These are phyloP conservation scores for Corchorus olitorius DNA, from an alignment of 345 rosid species.

Conservation along the genomic window DNA sequence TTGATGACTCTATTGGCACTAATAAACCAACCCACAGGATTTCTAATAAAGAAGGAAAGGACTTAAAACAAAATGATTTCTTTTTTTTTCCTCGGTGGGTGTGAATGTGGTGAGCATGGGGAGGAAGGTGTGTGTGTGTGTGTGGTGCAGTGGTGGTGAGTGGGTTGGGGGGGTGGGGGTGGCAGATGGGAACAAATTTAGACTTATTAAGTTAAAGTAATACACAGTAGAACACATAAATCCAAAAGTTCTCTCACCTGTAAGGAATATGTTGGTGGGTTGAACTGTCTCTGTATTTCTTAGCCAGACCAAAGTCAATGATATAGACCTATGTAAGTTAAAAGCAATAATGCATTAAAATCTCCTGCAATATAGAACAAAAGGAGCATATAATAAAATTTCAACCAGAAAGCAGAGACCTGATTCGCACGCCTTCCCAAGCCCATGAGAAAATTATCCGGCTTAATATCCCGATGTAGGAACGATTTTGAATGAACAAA, in stretches of 20 bases:
- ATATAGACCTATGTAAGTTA: slow-evolving; percentile 58
- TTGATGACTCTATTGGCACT: neutral
- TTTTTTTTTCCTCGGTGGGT: neutral
- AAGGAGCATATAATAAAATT: neutral
- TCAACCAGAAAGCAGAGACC: slow-evolving; percentile 38
- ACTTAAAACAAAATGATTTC: neutral
- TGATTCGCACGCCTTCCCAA: slow-evolving; percentile 96
- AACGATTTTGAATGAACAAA: slow-evolving; percentile 89
- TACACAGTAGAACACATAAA: neutral
- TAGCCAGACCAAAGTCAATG: slow-evolving; percentile 94
- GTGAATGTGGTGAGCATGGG: too few relatives aligned
- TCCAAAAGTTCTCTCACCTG: slow-evolving; percentile 48
- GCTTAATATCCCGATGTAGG: slow-evolving; percentile 94
- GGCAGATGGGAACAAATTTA: neutral
- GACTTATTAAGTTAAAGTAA: neutral
- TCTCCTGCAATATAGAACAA: neutral
- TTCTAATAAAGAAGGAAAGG: neutral
- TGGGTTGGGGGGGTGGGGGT: neutral
- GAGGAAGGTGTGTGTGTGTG: too few relatives aligned
- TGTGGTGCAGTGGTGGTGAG: too few relatives aligned
- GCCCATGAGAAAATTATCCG: slow-evolving; percentile 96
- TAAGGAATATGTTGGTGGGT: slow-evolving; percentile 94
- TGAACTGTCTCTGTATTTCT: slow-evolving; percentile 83
- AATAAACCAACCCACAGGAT: neutral
- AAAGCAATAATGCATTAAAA: slow-evolving; percentile 3